Evolutionary conservation across 2,329 filamentous ascomycete genomes (phyloP).

Genomic region (Alternaria sp.): DNA sequence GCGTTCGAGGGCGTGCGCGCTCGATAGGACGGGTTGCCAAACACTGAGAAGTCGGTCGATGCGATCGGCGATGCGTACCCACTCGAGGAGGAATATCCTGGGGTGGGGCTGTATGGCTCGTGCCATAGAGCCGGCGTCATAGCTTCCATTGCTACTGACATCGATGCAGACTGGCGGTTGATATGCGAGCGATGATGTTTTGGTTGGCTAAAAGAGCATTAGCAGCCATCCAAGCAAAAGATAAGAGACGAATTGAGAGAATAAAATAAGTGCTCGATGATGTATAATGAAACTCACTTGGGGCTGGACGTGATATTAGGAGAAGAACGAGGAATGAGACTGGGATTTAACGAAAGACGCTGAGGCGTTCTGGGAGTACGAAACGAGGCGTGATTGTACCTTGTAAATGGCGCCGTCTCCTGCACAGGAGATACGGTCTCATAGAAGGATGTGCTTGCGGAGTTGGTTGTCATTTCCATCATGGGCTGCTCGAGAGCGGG

Average conservation of each 20-base stretch:
- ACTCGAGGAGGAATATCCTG: slow-evolving; percentile 42
- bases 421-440: slow-evolving; percentile 31
- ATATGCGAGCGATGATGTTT: slow-evolving; percentile 26
- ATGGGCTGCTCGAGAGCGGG: slow-evolving; percentile 22
- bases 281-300: slow-evolving; percentile 48
- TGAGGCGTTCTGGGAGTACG: slow-evolving; percentile 48
- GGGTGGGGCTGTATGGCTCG: slow-evolving; percentile 39
- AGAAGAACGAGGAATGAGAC: slow-evolving; percentile 41
- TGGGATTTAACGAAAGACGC: slow-evolving; percentile 35
- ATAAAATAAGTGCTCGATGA: slow-evolving; percentile 14
- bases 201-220: slow-evolving; percentile 15
- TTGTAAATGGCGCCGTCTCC: slow-evolving; percentile 38
- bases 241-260: not conserved
- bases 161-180: slow-evolving; percentile 18
- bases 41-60: slow-evolving; percentile 35
- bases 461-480: slow-evolving; percentile 20
- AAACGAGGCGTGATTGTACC: slow-evolving; percentile 47
- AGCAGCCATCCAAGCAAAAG: not conserved
- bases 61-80: slow-evolving; percentile 42
- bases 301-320: slow-evolving; percentile 30
- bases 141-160: slow-evolving; percentile 27
- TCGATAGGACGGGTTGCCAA: slow-evolving; percentile 40
- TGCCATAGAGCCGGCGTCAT: slow-evolving; percentile 30
- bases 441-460: slow-evolving; percentile 25
- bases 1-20: slow-evolving; percentile 48